These are phyloP conservation scores for Rhodotorula sp. DNA, from an alignment of 1,284 basidiomycete genomes.

Conservation along the genomic window DNA sequence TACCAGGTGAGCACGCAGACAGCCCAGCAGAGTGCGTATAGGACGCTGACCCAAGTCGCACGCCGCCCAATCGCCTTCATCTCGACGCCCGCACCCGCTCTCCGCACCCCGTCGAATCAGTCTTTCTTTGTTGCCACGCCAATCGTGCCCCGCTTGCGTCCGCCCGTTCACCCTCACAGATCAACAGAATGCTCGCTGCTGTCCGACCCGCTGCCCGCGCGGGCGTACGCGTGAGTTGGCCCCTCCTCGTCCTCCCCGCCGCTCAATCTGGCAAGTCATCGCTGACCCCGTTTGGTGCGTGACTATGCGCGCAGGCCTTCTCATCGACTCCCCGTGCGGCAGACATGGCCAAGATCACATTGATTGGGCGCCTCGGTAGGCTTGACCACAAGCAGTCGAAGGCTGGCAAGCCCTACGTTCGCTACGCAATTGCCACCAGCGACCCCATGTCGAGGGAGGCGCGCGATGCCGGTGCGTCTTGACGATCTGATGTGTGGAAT, in stretches of 20 bases:
- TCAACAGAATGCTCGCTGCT: slow-evolving; percentile 25
- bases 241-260: not conserved
- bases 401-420: slow-evolving; percentile 64
- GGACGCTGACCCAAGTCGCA: not conserved
- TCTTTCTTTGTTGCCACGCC: not conserved
- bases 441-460: slow-evolving; percentile 14
- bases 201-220: slow-evolving; percentile 27
- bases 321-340: slow-evolving; percentile 55
- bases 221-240: slow-evolving; percentile 23
- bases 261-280: slow-evolving; percentile 1
- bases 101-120: not conserved
- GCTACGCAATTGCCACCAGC: slow-evolving; percentile 43
- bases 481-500: too few relatives aligned
- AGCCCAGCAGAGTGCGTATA: not conserved
- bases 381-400: slow-evolving; percentile 67
- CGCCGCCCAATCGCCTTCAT: not conserved
- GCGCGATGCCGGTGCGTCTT: slow-evolving; percentile 48
- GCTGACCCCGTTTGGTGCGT: not conserved
- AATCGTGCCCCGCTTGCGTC: not conserved
- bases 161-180: not conserved
- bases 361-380: slow-evolving; percentile 68
- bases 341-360: slow-evolving; percentile 64
- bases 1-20: not conserved
- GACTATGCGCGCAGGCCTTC: slow-evolving; percentile 58
- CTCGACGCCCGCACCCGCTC: not conserved